Evolutionary conservation across 768 basidiomycete genomes (phyloP).

Genomic region (Tulasnella sp.): DNA sequence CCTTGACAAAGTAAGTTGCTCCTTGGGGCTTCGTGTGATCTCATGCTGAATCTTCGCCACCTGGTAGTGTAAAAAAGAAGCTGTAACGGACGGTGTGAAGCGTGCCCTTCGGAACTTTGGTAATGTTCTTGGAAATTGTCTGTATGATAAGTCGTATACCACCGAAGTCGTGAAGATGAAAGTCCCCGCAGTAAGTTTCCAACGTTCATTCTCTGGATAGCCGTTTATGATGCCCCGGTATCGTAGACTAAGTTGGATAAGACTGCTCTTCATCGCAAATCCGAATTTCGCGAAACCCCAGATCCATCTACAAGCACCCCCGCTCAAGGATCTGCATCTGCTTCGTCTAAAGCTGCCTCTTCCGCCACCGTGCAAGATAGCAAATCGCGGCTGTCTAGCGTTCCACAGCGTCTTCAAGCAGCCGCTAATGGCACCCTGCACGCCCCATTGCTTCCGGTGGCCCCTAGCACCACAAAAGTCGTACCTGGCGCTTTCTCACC

Average conservation of each 20-base stretch:
- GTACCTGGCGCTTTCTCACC: too few species aligned
- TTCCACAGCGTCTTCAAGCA: too few species aligned
- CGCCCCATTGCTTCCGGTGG: not conserved
- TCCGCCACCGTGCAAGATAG: not conserved
- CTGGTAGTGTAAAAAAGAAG: slow-evolving; percentile 89
- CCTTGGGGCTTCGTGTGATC: not conserved
- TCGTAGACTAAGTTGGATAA: slow-evolving; percentile 54
- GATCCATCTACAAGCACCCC: not conserved
- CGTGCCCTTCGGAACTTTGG: slow-evolving; percentile 86
- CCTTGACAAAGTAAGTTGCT: slow-evolving; percentile 68
- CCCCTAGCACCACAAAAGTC: not conserved
- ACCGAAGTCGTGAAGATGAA: slow-evolving; percentile 81
- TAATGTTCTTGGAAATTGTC: slow-evolving; percentile 86
- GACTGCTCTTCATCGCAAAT: slow-evolving; percentile 52
- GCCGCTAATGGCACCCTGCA: not conserved
- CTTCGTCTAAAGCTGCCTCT: not conserved
- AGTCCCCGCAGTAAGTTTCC: slow-evolving; percentile 52
- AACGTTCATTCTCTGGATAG: not conserved
- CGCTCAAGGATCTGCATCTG: not conserved
- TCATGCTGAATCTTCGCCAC: not conserved
- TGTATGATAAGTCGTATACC: slow-evolving; percentile 90
- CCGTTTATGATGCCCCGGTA: not conserved
- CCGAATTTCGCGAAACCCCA: slow-evolving; percentile 45
- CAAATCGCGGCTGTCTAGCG: too few species aligned
- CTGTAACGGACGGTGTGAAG: slow-evolving; percentile 89